Conservation (phyloP, 345 rosid species). For the Gossypium ekmanianum region DNA sequence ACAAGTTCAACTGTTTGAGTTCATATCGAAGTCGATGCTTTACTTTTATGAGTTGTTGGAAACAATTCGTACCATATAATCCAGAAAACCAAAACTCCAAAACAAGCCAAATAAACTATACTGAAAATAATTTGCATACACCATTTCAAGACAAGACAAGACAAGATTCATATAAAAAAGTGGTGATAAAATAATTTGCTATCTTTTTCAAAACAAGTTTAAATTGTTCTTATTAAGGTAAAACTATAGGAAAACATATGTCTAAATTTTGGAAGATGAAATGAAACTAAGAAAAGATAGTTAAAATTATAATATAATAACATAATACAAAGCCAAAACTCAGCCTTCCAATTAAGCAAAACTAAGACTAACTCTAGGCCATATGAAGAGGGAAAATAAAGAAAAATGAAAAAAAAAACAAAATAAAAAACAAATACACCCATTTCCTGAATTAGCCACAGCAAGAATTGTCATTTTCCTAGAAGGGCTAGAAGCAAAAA, state of each 20-base stretch:
- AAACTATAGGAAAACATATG: not conserved
- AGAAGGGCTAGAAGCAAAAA: slow-evolving; percentile 13
- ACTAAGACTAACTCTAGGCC: not conserved
- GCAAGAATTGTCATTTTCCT: slow-evolving; percentile 6
- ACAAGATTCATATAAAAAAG: not conserved
- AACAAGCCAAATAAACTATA: not conserved
- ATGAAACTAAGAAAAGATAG: not conserved
- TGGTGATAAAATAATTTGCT: not conserved
- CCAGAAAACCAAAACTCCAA: slow-evolving; percentile 1
- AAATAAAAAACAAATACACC: not conserved
- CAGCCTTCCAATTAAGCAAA: not conserved
- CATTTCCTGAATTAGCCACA: not conserved
- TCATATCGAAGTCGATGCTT: not conserved
- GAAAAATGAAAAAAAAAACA: too few species aligned
- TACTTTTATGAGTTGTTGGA: not conserved
- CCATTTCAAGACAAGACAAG: not conserved
- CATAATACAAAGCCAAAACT: not conserved
- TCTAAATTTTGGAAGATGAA: not conserved
- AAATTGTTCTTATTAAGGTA: not conserved
- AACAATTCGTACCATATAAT: not conserved
- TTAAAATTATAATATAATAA: not conserved
- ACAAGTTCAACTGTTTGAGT: not conserved
- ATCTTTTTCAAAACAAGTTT: not conserved
- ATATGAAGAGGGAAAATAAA: not conserved
- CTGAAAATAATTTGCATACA: not conserved